phyloP scores from a whole-genome alignment of 805 yeast genomes.

The Scheffersomyces stipitis region DNA sequence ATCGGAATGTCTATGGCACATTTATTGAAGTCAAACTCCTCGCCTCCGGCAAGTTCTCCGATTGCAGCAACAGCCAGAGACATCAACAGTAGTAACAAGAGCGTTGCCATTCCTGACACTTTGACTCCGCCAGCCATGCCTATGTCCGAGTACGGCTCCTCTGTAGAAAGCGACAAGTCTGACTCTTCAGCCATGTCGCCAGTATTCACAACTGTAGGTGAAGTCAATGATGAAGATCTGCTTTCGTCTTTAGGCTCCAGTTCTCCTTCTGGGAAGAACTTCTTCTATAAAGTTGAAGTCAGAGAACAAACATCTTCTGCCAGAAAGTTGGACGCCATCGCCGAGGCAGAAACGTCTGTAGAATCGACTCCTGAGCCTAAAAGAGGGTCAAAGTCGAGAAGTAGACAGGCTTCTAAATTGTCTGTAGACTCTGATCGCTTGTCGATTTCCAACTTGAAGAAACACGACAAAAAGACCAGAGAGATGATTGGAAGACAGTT shows the following conservation, averaged over 20 bases:
- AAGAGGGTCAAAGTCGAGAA: no score
- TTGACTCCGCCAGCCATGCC: slow-evolving; percentile 1
- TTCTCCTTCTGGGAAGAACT: slow-evolving; percentile 14
- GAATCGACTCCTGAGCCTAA: slow-evolving; percentile 17
- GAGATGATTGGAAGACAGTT: slow-evolving; percentile 5
- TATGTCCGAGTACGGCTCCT: slow-evolving; percentile 29
- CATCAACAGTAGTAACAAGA: no score
- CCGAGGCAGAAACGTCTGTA: slow-evolving; percentile 16
- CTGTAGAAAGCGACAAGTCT: slow-evolving; percentile 44
- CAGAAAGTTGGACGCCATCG: slow-evolving; percentile 19
- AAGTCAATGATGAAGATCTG: slow-evolving; percentile 36
- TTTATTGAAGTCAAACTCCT: slow-evolving; percentile 19
- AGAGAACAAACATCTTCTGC: slow-evolving; percentile 3
- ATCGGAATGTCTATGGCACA: slow-evolving; percentile 49
- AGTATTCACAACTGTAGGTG: slow-evolving; percentile 32
- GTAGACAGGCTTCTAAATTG: no score
- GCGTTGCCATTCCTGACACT: no score
- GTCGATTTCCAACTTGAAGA: slow-evolving; percentile 10
- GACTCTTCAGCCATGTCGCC: slow-evolving; percentile 29
- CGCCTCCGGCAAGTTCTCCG: slow-evolving; percentile 2
- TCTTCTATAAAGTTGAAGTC: slow-evolving; percentile 4
- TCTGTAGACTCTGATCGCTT: neutral
- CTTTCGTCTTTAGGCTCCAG: slow-evolving; percentile 34
- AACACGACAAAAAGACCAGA: slow-evolving; percentile 6
- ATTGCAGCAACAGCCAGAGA: slow-evolving; percentile 5